Conservation (phyloP, 2,329 filamentous ascomycete genomes). For the Diaporthe vaccinii region DNA sequence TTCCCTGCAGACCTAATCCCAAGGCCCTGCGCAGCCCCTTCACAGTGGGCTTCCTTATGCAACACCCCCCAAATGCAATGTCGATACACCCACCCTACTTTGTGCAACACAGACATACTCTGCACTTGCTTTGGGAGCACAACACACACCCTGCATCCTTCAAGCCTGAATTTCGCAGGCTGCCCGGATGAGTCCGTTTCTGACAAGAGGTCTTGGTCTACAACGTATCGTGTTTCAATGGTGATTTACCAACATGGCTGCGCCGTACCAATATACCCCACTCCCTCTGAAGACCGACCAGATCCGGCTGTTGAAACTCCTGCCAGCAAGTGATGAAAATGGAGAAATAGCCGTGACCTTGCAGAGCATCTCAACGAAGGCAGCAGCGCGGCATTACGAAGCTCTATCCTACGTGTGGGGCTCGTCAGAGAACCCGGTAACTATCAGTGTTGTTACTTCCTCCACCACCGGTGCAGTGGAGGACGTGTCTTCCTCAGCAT, state of each 20-base stretch:
- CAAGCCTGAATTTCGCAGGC: neutral
- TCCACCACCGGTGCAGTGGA: neutral
- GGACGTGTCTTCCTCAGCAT: neutral
- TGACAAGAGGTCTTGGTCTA: neutral
- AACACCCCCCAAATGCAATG: no score
- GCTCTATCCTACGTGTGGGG: conserved; percentile 24
- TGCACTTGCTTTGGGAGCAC: no score
- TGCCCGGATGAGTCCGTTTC: neutral
- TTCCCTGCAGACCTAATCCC: no score
- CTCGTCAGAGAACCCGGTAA: neutral
- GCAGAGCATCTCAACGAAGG: neutral
- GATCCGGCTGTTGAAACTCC: conserved; percentile 12
- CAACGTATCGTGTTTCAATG: neutral
- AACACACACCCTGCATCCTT: neutral
- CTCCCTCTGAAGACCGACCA: neutral
- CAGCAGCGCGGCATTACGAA: neutral
- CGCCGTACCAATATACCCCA: neutral
- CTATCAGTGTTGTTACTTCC: neutral
- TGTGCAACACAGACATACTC: no score
- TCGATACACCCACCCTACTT: no score
- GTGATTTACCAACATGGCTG: neutral
- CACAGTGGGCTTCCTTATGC: no score
- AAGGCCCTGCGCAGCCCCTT: no score
- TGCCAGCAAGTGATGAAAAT: neutral
- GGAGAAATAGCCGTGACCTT: neutral